Base-by-base conservation (phyloP, 2,329 filamentous ascomycete genomes). In the Rhynchosporium graminicola region DNA sequence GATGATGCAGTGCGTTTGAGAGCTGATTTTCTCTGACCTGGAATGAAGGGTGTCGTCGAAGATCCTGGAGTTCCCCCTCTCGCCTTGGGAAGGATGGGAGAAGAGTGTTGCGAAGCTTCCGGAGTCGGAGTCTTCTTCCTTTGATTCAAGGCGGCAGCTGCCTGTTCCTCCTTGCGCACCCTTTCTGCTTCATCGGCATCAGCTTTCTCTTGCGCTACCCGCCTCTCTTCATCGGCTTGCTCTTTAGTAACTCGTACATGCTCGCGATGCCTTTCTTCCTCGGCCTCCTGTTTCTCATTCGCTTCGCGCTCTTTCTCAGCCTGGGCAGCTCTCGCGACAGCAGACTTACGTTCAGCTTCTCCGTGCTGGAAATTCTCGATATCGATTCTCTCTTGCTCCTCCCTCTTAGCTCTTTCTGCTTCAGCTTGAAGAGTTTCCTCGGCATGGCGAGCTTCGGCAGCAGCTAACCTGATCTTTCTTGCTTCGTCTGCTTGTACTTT, bases 41-140 rank as follows among this genome's bases (percentile, higher is more conserved):
- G 70, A 38, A 72, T 67, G 46, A 68, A 68, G 1, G 70, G 61
- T 12, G 71, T 73, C 1, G 69, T 66, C 3, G 57, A 12, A 29
- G 40, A 51, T 4, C 36, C 38, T 40, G 59, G 59, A 3, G 62
- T 64, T 52, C 33, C 43, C 2, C 36, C 47, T 52, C 46, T 31
- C 7, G 63, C 40, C n/a, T 46, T 66, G 9, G 63, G 62, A 12
- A 65, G 64, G 33, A 66, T 63, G 4, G 63, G 58, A 20, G 67
- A 61, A 4, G 61, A 55, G n/a, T 62, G 57, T 20, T 48, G 40
- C 9, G 26, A 51, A 13, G 43, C 43, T n/a, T 63, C 59, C 20
- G 58, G 65, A 6, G 52, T 57, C n/a, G 42, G 52, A 45, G 56
- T 63, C 56, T 50, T 62, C 51, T 54, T 51, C 38, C 20, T 45